These are phyloP conservation scores for Globisporangium paroecandrum DNA, from an alignment of 352 stramenopile species.

Conservation along the genomic window DNA sequence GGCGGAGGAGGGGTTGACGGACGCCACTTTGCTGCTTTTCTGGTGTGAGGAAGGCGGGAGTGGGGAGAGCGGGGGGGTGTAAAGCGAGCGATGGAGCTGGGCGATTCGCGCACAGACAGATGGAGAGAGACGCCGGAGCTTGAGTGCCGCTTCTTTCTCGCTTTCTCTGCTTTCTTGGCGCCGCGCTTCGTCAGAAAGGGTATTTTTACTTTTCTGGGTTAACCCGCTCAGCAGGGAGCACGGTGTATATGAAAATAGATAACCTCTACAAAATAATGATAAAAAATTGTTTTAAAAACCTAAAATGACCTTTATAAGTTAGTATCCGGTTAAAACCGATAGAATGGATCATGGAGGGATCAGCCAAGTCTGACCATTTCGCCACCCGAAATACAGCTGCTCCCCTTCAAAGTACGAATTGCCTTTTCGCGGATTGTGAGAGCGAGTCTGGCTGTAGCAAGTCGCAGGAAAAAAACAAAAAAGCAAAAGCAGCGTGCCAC, in stretches of 20 bases:
- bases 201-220: constrained; percentile 12
- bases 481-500: neutral
- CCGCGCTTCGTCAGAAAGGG: constrained; percentile 1
- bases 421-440: neutral
- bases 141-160: neutral
- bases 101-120: neutral
- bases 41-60: neutral
- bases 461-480: neutral
- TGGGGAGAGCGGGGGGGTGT: neutral
- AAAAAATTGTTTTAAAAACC: neutral
- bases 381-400: neutral
- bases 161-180: constrained; percentile 5
- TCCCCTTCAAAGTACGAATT: neutral
- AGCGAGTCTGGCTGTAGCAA: neutral
- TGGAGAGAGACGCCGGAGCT: neutral
- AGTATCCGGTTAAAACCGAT: neutral
- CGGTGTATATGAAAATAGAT: neutral
- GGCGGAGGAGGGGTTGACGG: neutral
- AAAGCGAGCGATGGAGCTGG: neutral
- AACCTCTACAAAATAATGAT: too few relatives aligned
- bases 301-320: neutral
- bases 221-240: neutral
- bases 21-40: constrained; percentile 10
- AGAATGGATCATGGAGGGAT: too few relatives aligned
- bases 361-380: neutral